Conservation (phyloP, 768 basidiomycete genomes). For the Pleurotus pulmonarius region DNA sequence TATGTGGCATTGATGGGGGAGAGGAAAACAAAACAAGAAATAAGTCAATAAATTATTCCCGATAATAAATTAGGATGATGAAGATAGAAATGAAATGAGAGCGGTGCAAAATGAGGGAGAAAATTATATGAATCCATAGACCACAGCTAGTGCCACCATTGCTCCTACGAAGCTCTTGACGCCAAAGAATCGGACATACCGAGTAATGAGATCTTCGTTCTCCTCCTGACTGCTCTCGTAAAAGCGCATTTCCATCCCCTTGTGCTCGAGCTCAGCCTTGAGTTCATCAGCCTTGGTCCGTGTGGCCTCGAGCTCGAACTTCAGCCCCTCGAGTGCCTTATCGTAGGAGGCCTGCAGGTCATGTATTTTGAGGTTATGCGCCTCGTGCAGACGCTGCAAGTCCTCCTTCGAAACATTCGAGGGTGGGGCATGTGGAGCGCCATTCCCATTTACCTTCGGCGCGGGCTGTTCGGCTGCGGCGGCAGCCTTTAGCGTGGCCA, state of each 20-base stretch:
- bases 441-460: slow-evolving; percentile 55
- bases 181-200: slow-evolving; percentile 68
- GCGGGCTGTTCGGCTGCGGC: slow-evolving; percentile 43
- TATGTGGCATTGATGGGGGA: slow-evolving; percentile 15
- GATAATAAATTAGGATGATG: slow-evolving; percentile 13
- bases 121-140: slow-evolving; percentile 49
- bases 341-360: slow-evolving; percentile 71
- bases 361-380: slow-evolving; percentile 77
- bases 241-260: slow-evolving; percentile 79
- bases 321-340: slow-evolving; percentile 47
- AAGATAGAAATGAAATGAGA: slow-evolving; percentile 25
- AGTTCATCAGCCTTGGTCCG: slow-evolving; percentile 47
- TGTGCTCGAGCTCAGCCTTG: slow-evolving; percentile 58
- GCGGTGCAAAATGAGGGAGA: slow-evolving; percentile 34
- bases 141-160: slow-evolving; percentile 48
- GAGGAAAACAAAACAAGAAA: slow-evolving; percentile 14
- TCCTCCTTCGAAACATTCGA: slow-evolving; percentile 71
- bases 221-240: slow-evolving; percentile 81
- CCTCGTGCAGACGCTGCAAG: slow-evolving; percentile 73
- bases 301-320: slow-evolving; percentile 54
- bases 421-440: slow-evolving; percentile 31
- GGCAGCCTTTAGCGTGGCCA: slow-evolving; percentile 59
- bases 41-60: slow-evolving; percentile 34
- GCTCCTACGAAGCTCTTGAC: slow-evolving; percentile 54
- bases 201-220: slow-evolving; percentile 65